phyloP scores from a whole-genome alignment of 768 basidiomycete genomes.

The Chalciporus piperatus region DNA sequence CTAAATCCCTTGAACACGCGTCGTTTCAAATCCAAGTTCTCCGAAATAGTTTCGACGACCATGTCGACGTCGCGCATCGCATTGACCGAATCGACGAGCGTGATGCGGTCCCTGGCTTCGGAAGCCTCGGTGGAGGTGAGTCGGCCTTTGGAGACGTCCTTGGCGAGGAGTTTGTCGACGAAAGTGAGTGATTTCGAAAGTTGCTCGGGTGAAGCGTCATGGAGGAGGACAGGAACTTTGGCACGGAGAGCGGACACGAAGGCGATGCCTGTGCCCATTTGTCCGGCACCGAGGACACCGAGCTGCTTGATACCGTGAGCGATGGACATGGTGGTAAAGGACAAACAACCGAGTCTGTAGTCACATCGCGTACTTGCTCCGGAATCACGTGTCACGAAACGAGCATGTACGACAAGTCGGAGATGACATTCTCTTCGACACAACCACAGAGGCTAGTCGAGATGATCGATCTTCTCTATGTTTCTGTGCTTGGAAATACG shows the following conservation, averaged over 20 bases:
- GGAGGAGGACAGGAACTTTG: slow-evolving; percentile 79
- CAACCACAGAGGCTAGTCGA: too few relatives aligned
- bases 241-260: slow-evolving; percentile 84
- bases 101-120: slow-evolving; percentile 67
- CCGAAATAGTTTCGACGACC: slow-evolving; percentile 93
- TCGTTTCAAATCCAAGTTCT: slow-evolving; percentile 76
- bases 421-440: too few relatives aligned
- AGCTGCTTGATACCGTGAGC: slow-evolving; percentile 72
- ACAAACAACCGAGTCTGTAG: neutral
- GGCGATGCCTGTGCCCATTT: slow-evolving; percentile 93
- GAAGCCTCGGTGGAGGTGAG: slow-evolving; percentile 67
- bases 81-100: slow-evolving; percentile 55
- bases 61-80: slow-evolving; percentile 81
- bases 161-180: slow-evolving; percentile 80
- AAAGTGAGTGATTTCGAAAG: slow-evolving; percentile 69
- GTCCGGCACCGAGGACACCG: slow-evolving; percentile 80
- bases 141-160: slow-evolving; percentile 84
- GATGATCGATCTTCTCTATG: too few relatives aligned
- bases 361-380: neutral
- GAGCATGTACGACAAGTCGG: too few relatives aligned
- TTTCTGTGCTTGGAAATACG: too few relatives aligned
- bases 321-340: slow-evolving; percentile 34
- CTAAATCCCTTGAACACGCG: slow-evolving; percentile 71
- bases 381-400: neutral
- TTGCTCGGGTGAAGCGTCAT: slow-evolving; percentile 76